Percentiles rank a stretch among this genome's conserved stretches.
Conservation (phyloP, 805 yeast genomes). For the Yamadazyma tumulicola region DNA sequence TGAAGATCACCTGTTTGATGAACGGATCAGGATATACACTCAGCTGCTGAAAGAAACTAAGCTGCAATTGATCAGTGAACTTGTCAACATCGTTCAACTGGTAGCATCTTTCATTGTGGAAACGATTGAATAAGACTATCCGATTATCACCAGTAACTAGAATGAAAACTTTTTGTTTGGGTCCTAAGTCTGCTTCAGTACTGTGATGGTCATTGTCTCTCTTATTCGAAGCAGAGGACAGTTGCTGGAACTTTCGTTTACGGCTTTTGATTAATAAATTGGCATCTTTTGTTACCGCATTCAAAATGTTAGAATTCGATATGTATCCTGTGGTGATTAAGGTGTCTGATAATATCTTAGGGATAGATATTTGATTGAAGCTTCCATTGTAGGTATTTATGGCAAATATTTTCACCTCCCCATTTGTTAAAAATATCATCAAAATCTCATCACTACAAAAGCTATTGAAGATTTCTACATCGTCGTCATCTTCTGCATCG, state of each 20-base stretch:
- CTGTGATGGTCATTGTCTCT: slow-evolving; percentile 1
- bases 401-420: slow-evolving; percentile 59
- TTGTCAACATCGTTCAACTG: slow-evolving; percentile 49
- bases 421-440: slow-evolving; percentile 61
- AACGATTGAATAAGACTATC: slow-evolving; percentile 57
- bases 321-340: slow-evolving; percentile 71
- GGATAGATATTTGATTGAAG: slow-evolving; percentile 33
- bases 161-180: slow-evolving; percentile 47
- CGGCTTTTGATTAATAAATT: slow-evolving; percentile 19
- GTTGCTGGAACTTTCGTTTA: slow-evolving; percentile 26
- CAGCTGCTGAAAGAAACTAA: slow-evolving; percentile 48
- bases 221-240: slow-evolving; percentile 5
- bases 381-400: slow-evolving; percentile 37
- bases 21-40: slow-evolving; percentile 67
- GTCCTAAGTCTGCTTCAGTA: slow-evolving; percentile 13
- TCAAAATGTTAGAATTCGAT: slow-evolving; percentile 39
- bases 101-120: slow-evolving; percentile 50
- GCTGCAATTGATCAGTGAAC: slow-evolving; percentile 40
- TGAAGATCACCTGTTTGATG: slow-evolving; percentile 62
- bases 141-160: slow-evolving; percentile 77
- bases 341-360: slow-evolving; percentile 40
- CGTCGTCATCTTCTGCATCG: slow-evolving; percentile 23
- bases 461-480: slow-evolving; percentile 63
- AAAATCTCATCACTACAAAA: slow-evolving; percentile 60
- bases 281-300: slow-evolving; percentile 29